Evolutionary conservation across 192 early-diverging fungal species (phyloP).

Genomic region (Gigaspora rosea): DNA sequence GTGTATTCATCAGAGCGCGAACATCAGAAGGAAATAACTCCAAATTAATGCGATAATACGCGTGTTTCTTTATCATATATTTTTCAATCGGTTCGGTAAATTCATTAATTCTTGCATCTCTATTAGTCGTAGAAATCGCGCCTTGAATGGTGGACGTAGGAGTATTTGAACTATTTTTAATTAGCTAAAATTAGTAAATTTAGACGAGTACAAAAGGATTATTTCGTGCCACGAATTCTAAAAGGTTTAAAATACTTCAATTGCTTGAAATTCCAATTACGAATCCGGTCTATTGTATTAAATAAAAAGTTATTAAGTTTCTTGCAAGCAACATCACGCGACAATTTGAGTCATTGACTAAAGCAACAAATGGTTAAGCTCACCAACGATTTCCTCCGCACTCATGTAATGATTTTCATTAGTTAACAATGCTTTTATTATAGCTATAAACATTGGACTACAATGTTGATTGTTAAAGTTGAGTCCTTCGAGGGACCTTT

Average conservation of each 20-base stretch:
- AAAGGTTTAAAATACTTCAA: conserved; percentile 4
- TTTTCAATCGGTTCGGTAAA: conserved; percentile 47
- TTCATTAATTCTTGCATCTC: conserved; percentile 37
- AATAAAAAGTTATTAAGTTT: not conserved
- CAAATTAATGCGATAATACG: conserved; percentile 43
- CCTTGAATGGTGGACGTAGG: conserved; percentile 54
- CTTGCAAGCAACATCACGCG: not conserved
- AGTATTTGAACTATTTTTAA: conserved; percentile 44
- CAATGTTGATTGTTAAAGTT: not conserved
- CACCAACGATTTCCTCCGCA: conserved; percentile 24
- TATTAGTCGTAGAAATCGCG: conserved; percentile 47
- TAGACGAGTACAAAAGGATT: not conserved
- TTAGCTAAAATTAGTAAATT: conserved; percentile 8
- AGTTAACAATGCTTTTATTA: not conserved
- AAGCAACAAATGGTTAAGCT: not conserved
- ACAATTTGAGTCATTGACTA: not conserved
- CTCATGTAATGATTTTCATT: conserved; percentile 18
- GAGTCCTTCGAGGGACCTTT: conserved; percentile 8
- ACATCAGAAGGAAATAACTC: conserved; percentile 34
- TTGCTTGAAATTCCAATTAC: not conserved
- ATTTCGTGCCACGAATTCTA: conserved; percentile 7
- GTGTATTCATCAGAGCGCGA: not conserved
- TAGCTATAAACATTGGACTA: conserved; percentile 6
- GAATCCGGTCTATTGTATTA: not conserved
- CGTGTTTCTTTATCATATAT: conserved; percentile 32